Percentiles rank a stretch among this genome's conserved stretches.
Conservation (phyloP, 805 yeast genomes). For the Metschnikowia sp. region DNA sequence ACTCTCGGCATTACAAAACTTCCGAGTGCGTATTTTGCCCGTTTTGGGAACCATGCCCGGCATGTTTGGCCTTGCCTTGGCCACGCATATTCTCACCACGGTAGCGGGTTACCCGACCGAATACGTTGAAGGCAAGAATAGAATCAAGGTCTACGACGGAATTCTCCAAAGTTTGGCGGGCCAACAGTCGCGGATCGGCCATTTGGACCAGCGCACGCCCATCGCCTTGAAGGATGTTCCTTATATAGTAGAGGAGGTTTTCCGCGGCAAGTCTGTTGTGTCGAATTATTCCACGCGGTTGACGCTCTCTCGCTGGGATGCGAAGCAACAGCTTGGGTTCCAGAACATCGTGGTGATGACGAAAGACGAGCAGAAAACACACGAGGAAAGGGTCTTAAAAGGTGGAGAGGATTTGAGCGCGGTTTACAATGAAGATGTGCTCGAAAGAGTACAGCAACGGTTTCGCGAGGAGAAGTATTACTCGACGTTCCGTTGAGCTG, state of each 20-base stretch:
- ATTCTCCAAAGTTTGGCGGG: slow-evolving; percentile 80
- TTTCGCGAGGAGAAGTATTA: slow-evolving; percentile 75
- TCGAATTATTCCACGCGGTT: slow-evolving; percentile 79
- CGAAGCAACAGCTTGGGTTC: slow-evolving; percentile 54
- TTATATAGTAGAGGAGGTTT: slow-evolving; percentile 86
- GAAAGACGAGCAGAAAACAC: slow-evolving; percentile 77
- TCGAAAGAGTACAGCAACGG: slow-evolving; percentile 57
- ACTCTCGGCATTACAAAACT: slow-evolving; percentile 79
- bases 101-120: slow-evolving; percentile 89
- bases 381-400: slow-evolving; percentile 69
- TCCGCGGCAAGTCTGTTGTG: slow-evolving; percentile 86
- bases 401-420: slow-evolving; percentile 62
- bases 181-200: slow-evolving; percentile 78
- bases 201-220: slow-evolving; percentile 71
- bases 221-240: slow-evolving; percentile 68
- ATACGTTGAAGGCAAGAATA: slow-evolving; percentile 85
- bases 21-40: slow-evolving; percentile 91
- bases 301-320: slow-evolving; percentile 84
- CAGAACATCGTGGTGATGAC: slow-evolving; percentile 88
- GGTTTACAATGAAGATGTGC: slow-evolving; percentile 60
- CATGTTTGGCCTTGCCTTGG: slow-evolving; percentile 87
- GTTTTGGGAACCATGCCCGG: slow-evolving; percentile 98
- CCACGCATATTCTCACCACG: slow-evolving; percentile 74
- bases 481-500: slow-evolving; percentile 28
- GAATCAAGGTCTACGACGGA: slow-evolving; percentile 81